Evolutionary conservation across 495 filamentous ascomycete species (phyloP), one percentile per base, ranked within the genome.

Genomic region (Aspergillus leporis): DNA sequence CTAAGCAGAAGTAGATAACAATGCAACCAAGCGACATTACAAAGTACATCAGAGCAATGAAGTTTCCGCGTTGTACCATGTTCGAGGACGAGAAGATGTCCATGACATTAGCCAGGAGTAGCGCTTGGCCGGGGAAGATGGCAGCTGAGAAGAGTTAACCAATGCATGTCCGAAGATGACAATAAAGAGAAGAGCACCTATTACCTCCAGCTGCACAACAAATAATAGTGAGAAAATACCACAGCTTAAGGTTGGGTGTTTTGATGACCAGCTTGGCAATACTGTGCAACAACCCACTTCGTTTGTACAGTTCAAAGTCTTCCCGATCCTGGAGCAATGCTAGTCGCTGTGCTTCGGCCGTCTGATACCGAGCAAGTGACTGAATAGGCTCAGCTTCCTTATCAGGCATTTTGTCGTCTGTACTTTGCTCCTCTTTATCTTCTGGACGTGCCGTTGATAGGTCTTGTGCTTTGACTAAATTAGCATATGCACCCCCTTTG

Each of bases 401-500:
- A 19, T 30, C n/a, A 18, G 28, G 46, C n/a, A 19, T 5, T n/a
- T 54, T 28, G 9, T 55, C 47, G 8, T 53, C 43, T 2, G 18
- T 30, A 12, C 14, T 56, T 25, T 50, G 34, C 19, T 51, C 25
- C n/a, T 19, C 30, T n/a, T 53, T 16, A 40, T 34, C 12, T 32
- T 3, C 21, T n/a, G 46, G 25, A 5, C 30, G 31, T 12, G 25
- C 28, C 28, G 51, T 34, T 36, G 60, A 60, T 56, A 91, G 85
- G 43, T 82, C 78, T 60, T 91, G 87, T 19, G 88, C 88, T 49
- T 83, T 85, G 19, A 92, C 87, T 12, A 91, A 78, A 36, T 80
- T 81, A 61, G 82, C 83, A 66, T 92, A 92, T 12, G 86, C 82
- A 18, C 76, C 77, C 51, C 76, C 66, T 21, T 63, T 67, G 30